These are phyloP conservation scores for Plectosphaerella plurivora DNA, from an alignment of 2,329 filamentous ascomycete species.

Conservation along the genomic window DNA sequence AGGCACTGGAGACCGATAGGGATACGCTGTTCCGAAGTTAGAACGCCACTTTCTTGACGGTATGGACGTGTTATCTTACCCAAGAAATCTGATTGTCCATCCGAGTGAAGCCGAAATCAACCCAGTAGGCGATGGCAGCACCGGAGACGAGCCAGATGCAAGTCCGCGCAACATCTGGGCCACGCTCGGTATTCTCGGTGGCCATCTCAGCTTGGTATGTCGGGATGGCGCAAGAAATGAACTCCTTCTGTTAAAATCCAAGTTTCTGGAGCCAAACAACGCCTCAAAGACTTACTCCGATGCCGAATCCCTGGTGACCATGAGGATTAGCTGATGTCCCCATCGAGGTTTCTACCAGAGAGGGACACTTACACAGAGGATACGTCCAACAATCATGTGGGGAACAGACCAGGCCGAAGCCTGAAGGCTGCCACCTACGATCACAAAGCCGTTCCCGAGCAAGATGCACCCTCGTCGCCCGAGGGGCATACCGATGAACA, in stretches of 20 bases:
- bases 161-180: slow-evolving; percentile 8
- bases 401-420: slow-evolving; percentile 9
- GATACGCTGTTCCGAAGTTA: not conserved
- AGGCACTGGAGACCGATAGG: slow-evolving; percentile 5
- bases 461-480: slow-evolving; percentile 8
- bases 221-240: slow-evolving; percentile 10
- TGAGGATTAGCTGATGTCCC: not conserved
- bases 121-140: slow-evolving; percentile 10
- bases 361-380: slow-evolving; percentile 4
- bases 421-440: slow-evolving; percentile 8
- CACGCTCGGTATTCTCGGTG: slow-evolving; percentile 2
- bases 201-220: slow-evolving; percentile 9
- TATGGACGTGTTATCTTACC: not conserved
- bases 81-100: slow-evolving; percentile 9
- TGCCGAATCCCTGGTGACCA: not conserved
- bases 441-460: slow-evolving; percentile 5
- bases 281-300: not conserved
- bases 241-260: slow-evolving; percentile 3
- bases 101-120: slow-evolving; percentile 10
- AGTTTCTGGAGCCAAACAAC: not conserved
- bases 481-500: slow-evolving; percentile 8
- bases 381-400: slow-evolving; percentile 9
- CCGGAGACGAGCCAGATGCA: slow-evolving; percentile 9
- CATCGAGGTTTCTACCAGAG: not conserved
- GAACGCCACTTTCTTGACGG: not conserved